phyloP scores from a whole-genome alignment of 2,329 filamentous ascomycete species.

The Lachnellula hyalina region DNA sequence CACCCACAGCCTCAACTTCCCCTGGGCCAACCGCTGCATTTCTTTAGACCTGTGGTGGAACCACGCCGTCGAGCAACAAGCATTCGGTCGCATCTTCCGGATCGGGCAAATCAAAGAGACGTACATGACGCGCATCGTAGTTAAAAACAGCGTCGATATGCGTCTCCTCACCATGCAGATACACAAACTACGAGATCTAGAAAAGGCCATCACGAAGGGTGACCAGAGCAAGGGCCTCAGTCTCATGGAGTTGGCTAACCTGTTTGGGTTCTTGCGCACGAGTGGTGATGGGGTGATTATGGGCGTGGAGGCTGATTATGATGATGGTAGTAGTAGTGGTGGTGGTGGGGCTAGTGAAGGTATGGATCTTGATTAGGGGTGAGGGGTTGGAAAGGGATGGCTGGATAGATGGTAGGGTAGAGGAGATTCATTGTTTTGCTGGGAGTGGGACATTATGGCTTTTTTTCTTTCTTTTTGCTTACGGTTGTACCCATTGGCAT shows the following conservation, averaged over 20 bases:
- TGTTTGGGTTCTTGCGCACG: slow-evolving; percentile 40
- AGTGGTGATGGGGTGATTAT: slow-evolving; percentile 32
- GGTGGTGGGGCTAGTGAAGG: not conserved
- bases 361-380: not conserved
- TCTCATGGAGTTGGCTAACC: slow-evolving; percentile 37
- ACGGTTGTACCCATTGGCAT: too few relatives aligned
- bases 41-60: slow-evolving; percentile 36
- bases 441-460: too few relatives aligned
- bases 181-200: slow-evolving; percentile 45
- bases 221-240: slow-evolving; percentile 12
- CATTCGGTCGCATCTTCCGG: slow-evolving; percentile 53
- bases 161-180: slow-evolving; percentile 50
- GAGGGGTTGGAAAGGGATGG: not conserved
- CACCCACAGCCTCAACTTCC: slow-evolving; percentile 46
- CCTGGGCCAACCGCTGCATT: slow-evolving; percentile 44
- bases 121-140: slow-evolving; percentile 51
- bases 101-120: slow-evolving; percentile 60
- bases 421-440: not conserved
- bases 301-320: slow-evolving; percentile 23
- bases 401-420: not conserved
- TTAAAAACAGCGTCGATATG: slow-evolving; percentile 53
- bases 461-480: too few relatives aligned
- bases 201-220: slow-evolving; percentile 25
- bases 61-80: slow-evolving; percentile 52
- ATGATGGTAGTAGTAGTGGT: slow-evolving; percentile 12